Conservation (phyloP, 2,329 filamentous ascomycete genomes). For the Paramyrothecium sp. region DNA sequence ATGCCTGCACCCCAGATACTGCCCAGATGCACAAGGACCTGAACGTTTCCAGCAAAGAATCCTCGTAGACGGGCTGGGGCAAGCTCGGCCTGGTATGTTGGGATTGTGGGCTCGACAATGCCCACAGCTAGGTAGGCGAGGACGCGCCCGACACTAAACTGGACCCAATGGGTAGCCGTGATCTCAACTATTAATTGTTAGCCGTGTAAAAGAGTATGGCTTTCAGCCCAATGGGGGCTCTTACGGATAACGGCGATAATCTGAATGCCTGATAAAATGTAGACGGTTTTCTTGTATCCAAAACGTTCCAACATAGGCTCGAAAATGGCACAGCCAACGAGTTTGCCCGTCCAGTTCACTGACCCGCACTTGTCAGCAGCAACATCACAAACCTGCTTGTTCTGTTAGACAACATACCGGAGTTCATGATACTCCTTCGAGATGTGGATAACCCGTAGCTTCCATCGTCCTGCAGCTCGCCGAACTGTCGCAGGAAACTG, state of each 20-base stretch:
- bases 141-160: slow-evolving; percentile 4
- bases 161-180: slow-evolving; percentile 1
- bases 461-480: background rate
- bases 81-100: slow-evolving; percentile 7
- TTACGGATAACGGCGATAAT: slow-evolving; percentile 7
- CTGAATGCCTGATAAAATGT: slow-evolving; percentile 1
- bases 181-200: no score
- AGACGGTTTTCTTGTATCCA: slow-evolving; percentile 5
- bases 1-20: slow-evolving; percentile 12
- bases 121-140: slow-evolving; percentile 5
- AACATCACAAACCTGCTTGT: background rate
- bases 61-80: slow-evolving; percentile 4
- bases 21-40: slow-evolving; percentile 6
- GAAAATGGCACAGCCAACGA: slow-evolving; percentile 5
- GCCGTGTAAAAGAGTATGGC: no score
- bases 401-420: background rate
- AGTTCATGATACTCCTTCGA: slow-evolving; percentile 4
- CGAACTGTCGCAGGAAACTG: slow-evolving; percentile 3
- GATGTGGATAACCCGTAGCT: background rate
- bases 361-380: background rate
- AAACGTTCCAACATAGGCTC: slow-evolving; percentile 2
- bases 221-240: no score
- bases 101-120: slow-evolving; percentile 4
- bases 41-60: slow-evolving; percentile 4
- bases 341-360: slow-evolving; percentile 6